A percentile compares a stretch with the other conserved stretches of the same genome.
Evolutionary conservation across 169 alveolate genomes (phyloP).

Genomic region (Theileria sp.): DNA sequence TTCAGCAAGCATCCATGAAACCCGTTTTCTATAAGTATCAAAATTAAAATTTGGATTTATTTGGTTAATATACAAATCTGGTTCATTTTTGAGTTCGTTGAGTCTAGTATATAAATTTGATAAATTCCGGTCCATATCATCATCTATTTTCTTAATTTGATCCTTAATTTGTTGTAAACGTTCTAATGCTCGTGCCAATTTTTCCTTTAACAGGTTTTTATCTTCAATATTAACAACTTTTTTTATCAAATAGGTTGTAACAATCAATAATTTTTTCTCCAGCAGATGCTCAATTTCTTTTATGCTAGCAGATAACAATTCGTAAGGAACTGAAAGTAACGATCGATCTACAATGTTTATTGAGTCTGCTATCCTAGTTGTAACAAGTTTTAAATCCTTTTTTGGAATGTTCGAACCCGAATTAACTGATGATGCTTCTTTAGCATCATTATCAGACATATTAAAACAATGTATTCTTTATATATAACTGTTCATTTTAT

Average conservation of each 20-base stretch:
- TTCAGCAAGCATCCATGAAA: conserved; percentile 56
- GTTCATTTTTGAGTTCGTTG: conserved; percentile 28
- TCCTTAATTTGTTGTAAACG: conserved; percentile 30
- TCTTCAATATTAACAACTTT: conserved; percentile 11
- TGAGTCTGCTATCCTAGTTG: neutral
- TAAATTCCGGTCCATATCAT: conserved; percentile 5
- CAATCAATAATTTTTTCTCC: conserved; percentile 54
- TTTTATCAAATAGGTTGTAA: conserved; percentile 51
- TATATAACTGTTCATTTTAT: neutral
- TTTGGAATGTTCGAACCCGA: neutral
- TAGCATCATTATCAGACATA: conserved; percentile 2
- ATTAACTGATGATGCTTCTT: neutral
- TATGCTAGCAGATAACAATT: neutral
- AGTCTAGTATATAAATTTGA: conserved; percentile 25
- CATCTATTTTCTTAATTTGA: conserved; percentile 20
- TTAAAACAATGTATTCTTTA: neutral
- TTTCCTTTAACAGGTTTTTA: conserved; percentile 15
- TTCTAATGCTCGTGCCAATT: conserved; percentile 51
- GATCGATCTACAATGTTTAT: conserved; percentile 38
- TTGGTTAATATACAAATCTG: conserved; percentile 5
- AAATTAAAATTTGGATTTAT: conserved; percentile 15
- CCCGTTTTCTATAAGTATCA: conserved; percentile 53
- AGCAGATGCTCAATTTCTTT: conserved; percentile 35
- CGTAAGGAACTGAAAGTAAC: conserved; percentile 35
- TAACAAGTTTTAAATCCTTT: neutral